phyloP scores from a whole-genome alignment of 768 basidiomycete species.

The Termitomyces sp. region DNA sequence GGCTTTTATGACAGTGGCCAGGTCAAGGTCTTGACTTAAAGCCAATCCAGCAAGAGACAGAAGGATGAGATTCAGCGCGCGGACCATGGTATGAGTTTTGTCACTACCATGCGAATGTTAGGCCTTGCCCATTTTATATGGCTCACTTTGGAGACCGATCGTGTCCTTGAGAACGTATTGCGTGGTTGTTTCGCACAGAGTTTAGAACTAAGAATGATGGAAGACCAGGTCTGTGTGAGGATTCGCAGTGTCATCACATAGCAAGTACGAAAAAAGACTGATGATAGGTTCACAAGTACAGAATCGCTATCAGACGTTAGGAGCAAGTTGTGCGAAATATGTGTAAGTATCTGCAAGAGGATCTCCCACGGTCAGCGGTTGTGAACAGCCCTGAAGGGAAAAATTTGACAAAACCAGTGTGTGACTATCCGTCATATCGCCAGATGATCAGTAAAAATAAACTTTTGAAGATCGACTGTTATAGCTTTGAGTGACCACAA shows the following conservation, averaged over 20 bases:
- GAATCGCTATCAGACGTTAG: not conserved
- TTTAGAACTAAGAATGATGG: not conserved
- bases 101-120: not conserved
- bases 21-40: slow-evolving; percentile 17
- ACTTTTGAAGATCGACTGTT: not conserved
- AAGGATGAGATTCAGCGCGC: slow-evolving; percentile 3
- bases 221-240: not conserved
- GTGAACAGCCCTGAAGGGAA: not conserved
- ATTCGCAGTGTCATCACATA: not conserved
- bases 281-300: too few relatives aligned
- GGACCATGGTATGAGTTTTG: slow-evolving; percentile 2
- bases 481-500: not conserved
- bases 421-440: not conserved
- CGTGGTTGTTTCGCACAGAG: not conserved
- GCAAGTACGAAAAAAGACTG: not conserved
- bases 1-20: slow-evolving; percentile 16
- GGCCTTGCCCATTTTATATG: not conserved
- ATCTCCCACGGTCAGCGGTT: not conserved
- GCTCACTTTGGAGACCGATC: not conserved
- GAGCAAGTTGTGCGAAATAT: not conserved
- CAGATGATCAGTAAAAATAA: not conserved
- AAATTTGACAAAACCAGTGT: not conserved
- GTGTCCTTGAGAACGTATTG: not conserved
- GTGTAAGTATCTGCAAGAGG: not conserved
- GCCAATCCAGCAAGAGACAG: slow-evolving; percentile 11